A percentile compares a stretch with the other conserved stretches of the same genome.
phyloP scores from a whole-genome alignment of 805 yeast species.

The Yamadazyma ubonensis region DNA sequence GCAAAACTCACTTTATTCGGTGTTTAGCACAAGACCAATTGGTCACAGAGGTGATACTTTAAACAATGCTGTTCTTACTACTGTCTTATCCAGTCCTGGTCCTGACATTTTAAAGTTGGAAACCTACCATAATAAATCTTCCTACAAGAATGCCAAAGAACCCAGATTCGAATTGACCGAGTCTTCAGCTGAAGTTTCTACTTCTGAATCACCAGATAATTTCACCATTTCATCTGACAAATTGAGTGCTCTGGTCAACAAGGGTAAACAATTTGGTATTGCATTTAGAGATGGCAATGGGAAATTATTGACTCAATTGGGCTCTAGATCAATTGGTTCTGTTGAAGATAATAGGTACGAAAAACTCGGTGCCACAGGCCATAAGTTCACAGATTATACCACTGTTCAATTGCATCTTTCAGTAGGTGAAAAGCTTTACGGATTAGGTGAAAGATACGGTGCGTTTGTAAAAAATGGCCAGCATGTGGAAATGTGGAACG shows the following conservation, averaged over 20 bases:
- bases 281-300: conserved; percentile 16
- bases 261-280: conserved; percentile 19
- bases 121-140: conserved; percentile 28
- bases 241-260: conserved; percentile 20
- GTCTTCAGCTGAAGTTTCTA: neutral
- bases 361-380: conserved; percentile 13
- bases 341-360: conserved; percentile 26
- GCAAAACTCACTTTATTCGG: conserved; percentile 18
- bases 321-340: conserved; percentile 32
- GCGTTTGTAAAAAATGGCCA: conserved; percentile 38
- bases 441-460: conserved; percentile 39
- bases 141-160: conserved; percentile 20
- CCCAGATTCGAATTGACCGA: conserved; percentile 22
- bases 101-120: conserved; percentile 31
- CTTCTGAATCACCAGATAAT: conserved; percentile 2
- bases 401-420: conserved; percentile 33
- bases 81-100: conserved; percentile 26
- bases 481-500: conserved; percentile 36
- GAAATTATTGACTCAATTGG: conserved; percentile 29
- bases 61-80: conserved; percentile 27
- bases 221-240: conserved; percentile 17
- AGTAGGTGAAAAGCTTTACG: conserved; percentile 37
- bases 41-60: conserved; percentile 21
- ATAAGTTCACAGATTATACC: conserved; percentile 20
- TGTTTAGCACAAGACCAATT: conserved; percentile 22